A percentile compares a stretch with the other conserved stretches of the same genome.
Conservation (phyloP, 2,329 filamentous ascomycete species). For the Fusarium sp. region DNA sequence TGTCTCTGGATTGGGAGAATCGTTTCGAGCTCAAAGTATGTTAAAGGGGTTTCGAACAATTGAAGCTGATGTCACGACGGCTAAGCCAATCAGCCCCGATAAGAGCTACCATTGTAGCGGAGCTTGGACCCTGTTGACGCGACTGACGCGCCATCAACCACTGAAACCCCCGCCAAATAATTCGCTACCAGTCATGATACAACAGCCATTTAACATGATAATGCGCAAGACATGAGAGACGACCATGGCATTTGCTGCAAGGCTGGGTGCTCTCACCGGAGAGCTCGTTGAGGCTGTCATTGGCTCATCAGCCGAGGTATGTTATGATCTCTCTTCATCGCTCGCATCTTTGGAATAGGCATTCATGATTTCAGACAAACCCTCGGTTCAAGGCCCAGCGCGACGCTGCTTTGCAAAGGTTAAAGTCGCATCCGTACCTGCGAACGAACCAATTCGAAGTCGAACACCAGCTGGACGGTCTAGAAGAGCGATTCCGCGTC, state of each 20-base stretch:
- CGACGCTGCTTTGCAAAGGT: constrained; percentile 59
- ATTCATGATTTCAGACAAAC: constrained; percentile 39
- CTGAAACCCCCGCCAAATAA: constrained; percentile 28
- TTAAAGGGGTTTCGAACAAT: constrained; percentile 35
- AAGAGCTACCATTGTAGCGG: constrained; percentile 12
- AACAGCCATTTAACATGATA: constrained; percentile 14
- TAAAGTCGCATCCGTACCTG: constrained; percentile 66
- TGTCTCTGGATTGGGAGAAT: constrained; percentile 2
- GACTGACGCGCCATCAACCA: constrained; percentile 37
- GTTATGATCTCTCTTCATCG: constrained; percentile 49
- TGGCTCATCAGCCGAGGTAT: constrained; percentile 62
- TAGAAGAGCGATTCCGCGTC: constrained; percentile 88
- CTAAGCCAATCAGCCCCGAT: constrained; percentile 31
- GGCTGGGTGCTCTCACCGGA: constrained; percentile 71
- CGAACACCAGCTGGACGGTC: constrained; percentile 69
- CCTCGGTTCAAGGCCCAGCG: constrained; percentile 54
- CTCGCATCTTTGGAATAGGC: background rate
- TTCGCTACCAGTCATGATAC: constrained; percentile 27
- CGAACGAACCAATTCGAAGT: constrained; percentile 83
- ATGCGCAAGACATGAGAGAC: constrained; percentile 25
- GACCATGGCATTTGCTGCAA: constrained; percentile 76
- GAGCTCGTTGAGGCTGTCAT: constrained; percentile 75
- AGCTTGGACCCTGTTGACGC: constrained; percentile 32
- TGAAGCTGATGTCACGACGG: constrained; percentile 36
- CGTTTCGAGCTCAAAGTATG: constrained; percentile 3